phyloP scores from a whole-genome alignment of 495 filamentous ascomycete genomes.

The Talaromyces proteolyticus region DNA sequence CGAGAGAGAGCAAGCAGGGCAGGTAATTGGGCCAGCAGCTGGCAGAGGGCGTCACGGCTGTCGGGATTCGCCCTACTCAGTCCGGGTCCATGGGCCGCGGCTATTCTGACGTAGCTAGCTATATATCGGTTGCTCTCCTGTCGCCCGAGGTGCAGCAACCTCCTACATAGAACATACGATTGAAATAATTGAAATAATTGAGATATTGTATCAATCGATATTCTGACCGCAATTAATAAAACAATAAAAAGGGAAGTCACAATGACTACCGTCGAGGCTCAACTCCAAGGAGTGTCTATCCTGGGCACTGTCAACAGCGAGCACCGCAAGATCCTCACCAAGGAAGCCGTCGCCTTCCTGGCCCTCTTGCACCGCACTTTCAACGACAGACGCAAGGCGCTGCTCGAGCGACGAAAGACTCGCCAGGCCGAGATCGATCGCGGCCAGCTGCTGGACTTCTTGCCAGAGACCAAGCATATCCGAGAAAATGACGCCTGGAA shows the following conservation, averaged over 20 bases:
- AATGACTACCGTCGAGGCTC: conserved; percentile 67
- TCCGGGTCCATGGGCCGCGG: conserved; percentile 25
- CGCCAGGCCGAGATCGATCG: conserved; percentile 95
- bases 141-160: too few relatives aligned
- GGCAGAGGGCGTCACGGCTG: too few relatives aligned
- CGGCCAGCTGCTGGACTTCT: conserved; percentile 87
- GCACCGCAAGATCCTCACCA: conserved; percentile 85
- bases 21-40: conserved; percentile 1
- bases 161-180: too few relatives aligned
- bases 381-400: conserved; percentile 81
- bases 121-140: neutral
- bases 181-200: too few relatives aligned
- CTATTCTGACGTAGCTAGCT: conserved; percentile 29
- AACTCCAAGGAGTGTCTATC: conserved; percentile 85
- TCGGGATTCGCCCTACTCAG: conserved; percentile 1
- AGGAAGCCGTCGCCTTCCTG: conserved; percentile 86
- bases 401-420: conserved; percentile 77
- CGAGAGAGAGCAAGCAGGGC: too few relatives aligned
- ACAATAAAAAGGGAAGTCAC: conserved; percentile 13
- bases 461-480: conserved; percentile 93
- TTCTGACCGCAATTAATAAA: too few relatives aligned
- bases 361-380: conserved; percentile 92
- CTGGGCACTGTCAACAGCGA: conserved; percentile 70
- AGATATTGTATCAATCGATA: too few relatives aligned
- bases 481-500: conserved; percentile 93